These are phyloP conservation scores for Scytalidium lignicola DNA, from an alignment of 2,329 filamentous ascomycete species.

Conservation along the genomic window DNA sequence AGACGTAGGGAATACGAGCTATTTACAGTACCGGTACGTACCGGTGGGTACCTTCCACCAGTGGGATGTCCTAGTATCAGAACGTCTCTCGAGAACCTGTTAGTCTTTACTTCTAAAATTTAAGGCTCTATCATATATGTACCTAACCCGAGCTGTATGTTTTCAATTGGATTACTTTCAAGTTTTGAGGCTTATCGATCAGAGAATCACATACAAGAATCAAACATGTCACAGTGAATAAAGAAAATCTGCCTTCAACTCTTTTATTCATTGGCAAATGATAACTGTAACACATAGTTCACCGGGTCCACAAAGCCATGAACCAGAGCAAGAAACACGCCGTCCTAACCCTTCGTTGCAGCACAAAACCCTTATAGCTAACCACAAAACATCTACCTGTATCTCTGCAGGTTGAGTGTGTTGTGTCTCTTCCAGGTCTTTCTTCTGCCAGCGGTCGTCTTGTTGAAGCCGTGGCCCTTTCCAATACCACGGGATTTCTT, in stretches of 20 bases:
- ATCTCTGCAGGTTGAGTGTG: constrained; percentile 97
- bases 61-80: background rate
- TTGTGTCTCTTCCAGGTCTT: constrained; percentile 99
- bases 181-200: background rate
- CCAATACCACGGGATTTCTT: constrained; percentile 99
- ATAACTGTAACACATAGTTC: constrained; percentile 16
- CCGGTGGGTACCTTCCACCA: background rate
- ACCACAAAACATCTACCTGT: constrained; percentile 60
- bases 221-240: background rate
- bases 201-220: background rate
- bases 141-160: too few relatives aligned
- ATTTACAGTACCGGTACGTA: background rate
- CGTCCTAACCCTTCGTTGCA: constrained; percentile 15
- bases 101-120: too few relatives aligned
- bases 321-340: constrained; percentile 19
- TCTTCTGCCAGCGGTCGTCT: constrained; percentile 92
- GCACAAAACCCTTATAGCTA: constrained; percentile 20
- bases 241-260: constrained; percentile 6
- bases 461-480: constrained; percentile 99
- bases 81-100: too few relatives aligned
- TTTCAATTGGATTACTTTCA: background rate
- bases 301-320: constrained; percentile 17
- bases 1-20: background rate
- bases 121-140: too few relatives aligned
- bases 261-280: constrained; percentile 16